These are phyloP conservation scores for Xylariaceae sp. DNA, from an alignment of 2,329 filamentous ascomycete species.

Conservation along the genomic window DNA sequence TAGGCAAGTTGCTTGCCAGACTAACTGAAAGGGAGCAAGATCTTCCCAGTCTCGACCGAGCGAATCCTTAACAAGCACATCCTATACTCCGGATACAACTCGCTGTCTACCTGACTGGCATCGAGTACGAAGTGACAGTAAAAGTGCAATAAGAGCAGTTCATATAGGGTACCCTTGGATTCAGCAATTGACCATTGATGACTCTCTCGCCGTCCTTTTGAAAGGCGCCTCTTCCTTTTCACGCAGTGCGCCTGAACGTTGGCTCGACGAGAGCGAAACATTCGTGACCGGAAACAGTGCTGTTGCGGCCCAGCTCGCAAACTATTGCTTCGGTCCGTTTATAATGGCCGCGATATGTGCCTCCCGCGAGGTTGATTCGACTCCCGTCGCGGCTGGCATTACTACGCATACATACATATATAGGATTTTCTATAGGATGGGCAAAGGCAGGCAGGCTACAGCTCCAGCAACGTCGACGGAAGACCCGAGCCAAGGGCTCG, in stretches of 20 bases:
- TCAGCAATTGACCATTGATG: neutral
- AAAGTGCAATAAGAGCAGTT: neutral
- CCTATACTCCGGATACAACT: neutral
- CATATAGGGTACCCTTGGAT: neutral
- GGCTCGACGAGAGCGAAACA: conserved; percentile 6
- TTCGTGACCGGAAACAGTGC: neutral
- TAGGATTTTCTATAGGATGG: neutral
- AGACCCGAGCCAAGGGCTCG: conserved; percentile 16
- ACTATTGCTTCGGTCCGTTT: conserved; percentile 9
- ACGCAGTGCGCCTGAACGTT: neutral
- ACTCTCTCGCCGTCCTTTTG: neutral
- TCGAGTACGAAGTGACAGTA: neutral
- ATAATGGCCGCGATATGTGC: neutral
- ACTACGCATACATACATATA: neutral
- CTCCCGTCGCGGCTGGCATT: neutral
- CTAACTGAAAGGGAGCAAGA: neutral
- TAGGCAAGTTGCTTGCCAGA: neutral
- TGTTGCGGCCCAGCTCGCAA: conserved; percentile 9
- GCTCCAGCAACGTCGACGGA: neutral
- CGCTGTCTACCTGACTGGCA: neutral
- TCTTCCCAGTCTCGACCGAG: neutral
- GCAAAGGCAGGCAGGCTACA: no score
- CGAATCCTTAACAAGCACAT: neutral
- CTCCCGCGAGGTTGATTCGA: neutral
- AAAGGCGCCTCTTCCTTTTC: conserved; percentile 3